These are phyloP conservation scores for Salvia splendens DNA, from an alignment of 257 asterid genomes.

Conservation along the genomic window DNA sequence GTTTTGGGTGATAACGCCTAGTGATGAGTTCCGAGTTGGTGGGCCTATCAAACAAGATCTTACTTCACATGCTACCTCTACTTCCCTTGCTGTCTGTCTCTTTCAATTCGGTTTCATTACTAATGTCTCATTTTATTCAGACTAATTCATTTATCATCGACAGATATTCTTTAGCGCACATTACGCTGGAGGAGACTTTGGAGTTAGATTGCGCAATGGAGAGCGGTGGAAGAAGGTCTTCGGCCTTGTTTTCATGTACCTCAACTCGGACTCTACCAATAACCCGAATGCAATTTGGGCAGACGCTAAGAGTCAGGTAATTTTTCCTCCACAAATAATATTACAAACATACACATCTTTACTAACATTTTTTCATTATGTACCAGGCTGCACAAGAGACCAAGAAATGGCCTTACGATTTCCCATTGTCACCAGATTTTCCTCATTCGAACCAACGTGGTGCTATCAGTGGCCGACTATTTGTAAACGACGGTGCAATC, in stretches of 20 bases:
- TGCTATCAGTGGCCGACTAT: constrained; percentile 56
- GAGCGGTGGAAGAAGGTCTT: constrained; percentile 67
- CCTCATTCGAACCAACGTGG: constrained; percentile 55
- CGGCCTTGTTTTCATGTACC: constrained; percentile 63
- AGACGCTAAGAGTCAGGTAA: constrained; percentile 66
- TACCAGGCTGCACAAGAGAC: constrained; percentile 49
- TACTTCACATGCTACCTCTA: constrained; percentile 63
- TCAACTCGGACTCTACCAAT: constrained; percentile 45
- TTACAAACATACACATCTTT: background rate
- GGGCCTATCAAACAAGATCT: constrained; percentile 68
- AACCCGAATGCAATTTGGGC: constrained; percentile 48
- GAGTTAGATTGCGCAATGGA: constrained; percentile 44
- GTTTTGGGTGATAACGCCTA: constrained; percentile 75
- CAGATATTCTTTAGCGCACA: constrained; percentile 57
- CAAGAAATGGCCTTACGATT: constrained; percentile 78
- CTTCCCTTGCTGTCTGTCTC: constrained; percentile 52
- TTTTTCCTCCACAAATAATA: background rate
- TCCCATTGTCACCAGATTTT: constrained; percentile 58
- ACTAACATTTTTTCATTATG: background rate
- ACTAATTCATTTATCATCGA: background rate
- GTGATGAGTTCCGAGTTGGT: constrained; percentile 66
- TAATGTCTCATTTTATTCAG: no score
- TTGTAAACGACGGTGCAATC: constrained; percentile 43
- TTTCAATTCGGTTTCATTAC: no score
- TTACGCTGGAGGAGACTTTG: constrained; percentile 49